Conservation (phyloP, 75 land plant genomes). For the Pinus albicaulis region DNA sequence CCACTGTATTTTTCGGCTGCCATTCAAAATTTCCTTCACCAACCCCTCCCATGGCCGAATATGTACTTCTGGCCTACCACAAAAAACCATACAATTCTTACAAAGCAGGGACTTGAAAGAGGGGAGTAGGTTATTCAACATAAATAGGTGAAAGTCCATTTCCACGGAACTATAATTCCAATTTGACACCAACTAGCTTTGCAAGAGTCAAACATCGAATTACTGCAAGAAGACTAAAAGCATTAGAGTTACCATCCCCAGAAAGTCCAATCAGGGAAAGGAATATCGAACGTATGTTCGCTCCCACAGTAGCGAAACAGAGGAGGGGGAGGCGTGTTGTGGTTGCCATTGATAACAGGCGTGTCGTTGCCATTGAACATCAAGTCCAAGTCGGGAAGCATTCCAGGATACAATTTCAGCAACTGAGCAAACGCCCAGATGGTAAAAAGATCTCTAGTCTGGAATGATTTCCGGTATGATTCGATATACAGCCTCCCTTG, state of each 20-base stretch:
- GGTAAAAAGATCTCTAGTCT: conserved; percentile 54
- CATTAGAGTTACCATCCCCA: conserved; percentile 65
- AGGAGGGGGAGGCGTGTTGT: conserved; percentile 43
- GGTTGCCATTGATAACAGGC: conserved; percentile 24
- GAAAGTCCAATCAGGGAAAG: conserved; percentile 80
- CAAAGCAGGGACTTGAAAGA: background rate
- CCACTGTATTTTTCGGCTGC: conserved; percentile 35
- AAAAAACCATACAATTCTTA: background rate
- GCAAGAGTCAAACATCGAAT: background rate
- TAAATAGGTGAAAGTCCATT: background rate
- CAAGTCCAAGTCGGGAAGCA: conserved; percentile 63
- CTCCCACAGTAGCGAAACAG: conserved; percentile 59
- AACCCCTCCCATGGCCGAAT: conserved; percentile 52
- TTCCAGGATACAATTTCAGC: conserved; percentile 46
- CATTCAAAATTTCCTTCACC: conserved; percentile 34
- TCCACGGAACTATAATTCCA: background rate
- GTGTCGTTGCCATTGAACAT: conserved; percentile 54
- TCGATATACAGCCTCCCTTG: conserved; percentile 39
- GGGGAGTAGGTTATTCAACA: background rate
- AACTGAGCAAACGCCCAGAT: conserved; percentile 63
- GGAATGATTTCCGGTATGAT: conserved; percentile 29
- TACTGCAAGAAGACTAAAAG: background rate
- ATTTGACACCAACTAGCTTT: background rate
- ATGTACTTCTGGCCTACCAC: conserved; percentile 54
- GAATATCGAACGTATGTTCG: conserved; percentile 40